A percentile compares a stretch with the other conserved stretches of the same genome.
phyloP scores from a whole-genome alignment of 2,329 filamentous ascomycete genomes.

The Aquanectria penicillioides region DNA sequence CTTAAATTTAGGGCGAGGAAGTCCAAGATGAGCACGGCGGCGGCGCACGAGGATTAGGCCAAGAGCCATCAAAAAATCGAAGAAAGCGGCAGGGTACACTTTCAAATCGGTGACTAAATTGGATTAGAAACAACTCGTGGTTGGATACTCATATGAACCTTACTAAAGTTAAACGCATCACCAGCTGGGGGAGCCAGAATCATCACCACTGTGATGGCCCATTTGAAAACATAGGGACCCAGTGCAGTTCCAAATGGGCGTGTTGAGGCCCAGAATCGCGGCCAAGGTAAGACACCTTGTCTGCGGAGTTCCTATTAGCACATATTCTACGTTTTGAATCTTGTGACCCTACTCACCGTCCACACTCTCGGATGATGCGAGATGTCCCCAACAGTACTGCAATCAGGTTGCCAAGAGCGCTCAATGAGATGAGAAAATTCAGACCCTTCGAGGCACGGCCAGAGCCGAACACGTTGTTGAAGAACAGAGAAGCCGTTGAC shows the following conservation, averaged over 20 bases:
- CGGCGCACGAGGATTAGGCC: constrained; percentile 68
- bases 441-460: constrained; percentile 60
- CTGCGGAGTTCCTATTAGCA: constrained; percentile 39
- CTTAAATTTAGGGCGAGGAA: constrained; percentile 61
- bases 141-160: constrained; percentile 21
- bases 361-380: constrained; percentile 67
- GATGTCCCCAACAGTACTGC: constrained; percentile 65
- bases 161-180: constrained; percentile 71
- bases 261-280: constrained; percentile 69
- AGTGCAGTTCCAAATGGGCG: constrained; percentile 71
- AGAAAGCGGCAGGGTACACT: constrained; percentile 67
- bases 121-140: too few species aligned
- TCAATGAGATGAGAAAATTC: constrained; percentile 67
- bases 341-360: constrained; percentile 46
- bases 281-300: constrained; percentile 68
- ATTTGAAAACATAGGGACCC: constrained; percentile 67
- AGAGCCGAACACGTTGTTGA: constrained; percentile 66
- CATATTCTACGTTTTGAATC: not conserved
- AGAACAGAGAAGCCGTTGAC: constrained; percentile 66
- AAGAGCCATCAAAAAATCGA: constrained; percentile 64
- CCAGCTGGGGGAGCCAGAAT: constrained; percentile 69
- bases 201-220: constrained; percentile 66
- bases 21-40: constrained; percentile 60
- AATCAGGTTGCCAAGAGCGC: constrained; percentile 67
- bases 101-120: constrained; percentile 68